Percentiles rank a stretch among this genome's conserved stretches.
These are phyloP conservation scores for Myxozyma geophila DNA, from an alignment of 805 yeast genomes.

Conservation along the genomic window DNA sequence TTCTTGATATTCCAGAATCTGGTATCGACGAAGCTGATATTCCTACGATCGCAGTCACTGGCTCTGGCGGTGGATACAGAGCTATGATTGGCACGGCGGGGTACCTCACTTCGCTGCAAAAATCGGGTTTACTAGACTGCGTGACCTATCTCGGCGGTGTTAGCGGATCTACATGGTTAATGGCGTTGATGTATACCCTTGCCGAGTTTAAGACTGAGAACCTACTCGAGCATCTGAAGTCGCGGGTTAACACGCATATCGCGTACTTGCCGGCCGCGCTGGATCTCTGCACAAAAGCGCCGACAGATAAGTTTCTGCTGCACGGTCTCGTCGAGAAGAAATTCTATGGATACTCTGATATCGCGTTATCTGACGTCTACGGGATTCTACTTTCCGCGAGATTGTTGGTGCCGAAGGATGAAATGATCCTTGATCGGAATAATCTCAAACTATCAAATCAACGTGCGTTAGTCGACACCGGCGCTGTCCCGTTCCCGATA, in stretches of 20 bases:
- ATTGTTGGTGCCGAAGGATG: conserved; percentile 33
- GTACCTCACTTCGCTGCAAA: conserved; percentile 32
- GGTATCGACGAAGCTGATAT: conserved; percentile 37
- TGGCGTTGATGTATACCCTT: conserved; percentile 36
- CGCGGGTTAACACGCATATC: conserved; percentile 31
- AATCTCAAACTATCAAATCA: conserved; percentile 37
- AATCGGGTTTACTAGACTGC: conserved; percentile 37
- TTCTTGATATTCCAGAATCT: conserved; percentile 27
- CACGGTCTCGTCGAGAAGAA: conserved; percentile 36
- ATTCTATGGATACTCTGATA: conserved; percentile 16
- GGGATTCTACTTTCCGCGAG: conserved; percentile 37
- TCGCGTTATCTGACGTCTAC: conserved; percentile 36
- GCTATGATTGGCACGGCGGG: conserved; percentile 39
- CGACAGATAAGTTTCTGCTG: conserved; percentile 36
- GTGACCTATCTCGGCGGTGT: conserved; percentile 39
- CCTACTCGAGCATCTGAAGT: conserved; percentile 33
- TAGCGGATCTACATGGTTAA: conserved; percentile 39
- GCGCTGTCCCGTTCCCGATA: conserved; percentile 38
- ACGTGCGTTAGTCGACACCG: conserved; percentile 32
- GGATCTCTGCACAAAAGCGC: conserved; percentile 33
- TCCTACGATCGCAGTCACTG: conserved; percentile 38
- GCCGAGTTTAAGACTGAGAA: conserved; percentile 23
- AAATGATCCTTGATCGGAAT: conserved; percentile 25
- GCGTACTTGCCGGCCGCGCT: conserved; percentile 34
- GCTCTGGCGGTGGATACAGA: conserved; percentile 41